These are phyloP conservation scores for Blumeriella jaapii DNA, from an alignment of 2,329 filamentous ascomycete genomes.

Conservation along the genomic window DNA sequence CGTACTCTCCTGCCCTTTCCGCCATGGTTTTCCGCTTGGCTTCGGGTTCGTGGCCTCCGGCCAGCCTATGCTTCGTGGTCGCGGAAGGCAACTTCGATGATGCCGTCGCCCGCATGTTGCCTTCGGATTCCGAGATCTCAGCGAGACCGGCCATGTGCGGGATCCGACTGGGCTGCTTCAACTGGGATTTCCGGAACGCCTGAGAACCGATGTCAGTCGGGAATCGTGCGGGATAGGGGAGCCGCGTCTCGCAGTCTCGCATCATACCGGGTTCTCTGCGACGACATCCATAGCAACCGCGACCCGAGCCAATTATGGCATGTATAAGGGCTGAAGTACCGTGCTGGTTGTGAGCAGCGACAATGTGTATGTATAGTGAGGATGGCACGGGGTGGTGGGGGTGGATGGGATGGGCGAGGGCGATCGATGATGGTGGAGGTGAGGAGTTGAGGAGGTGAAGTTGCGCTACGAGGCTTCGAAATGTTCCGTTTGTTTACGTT, in stretches of 20 bases:
- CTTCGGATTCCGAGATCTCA: conserved; percentile 49
- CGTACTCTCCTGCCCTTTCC: conserved; percentile 41
- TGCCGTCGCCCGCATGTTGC: conserved; percentile 40
- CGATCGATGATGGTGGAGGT: no score
- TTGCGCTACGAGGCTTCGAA: no score
- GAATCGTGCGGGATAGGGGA: neutral
- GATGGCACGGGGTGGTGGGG: neutral
- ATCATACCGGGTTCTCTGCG: conserved; percentile 22
- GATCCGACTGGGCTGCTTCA: conserved; percentile 20
- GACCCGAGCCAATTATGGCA: conserved; percentile 18
- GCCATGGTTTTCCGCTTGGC: conserved; percentile 48
- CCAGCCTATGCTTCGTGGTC: conserved; percentile 38
- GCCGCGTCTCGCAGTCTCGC: no score
- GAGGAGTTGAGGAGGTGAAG: no score
- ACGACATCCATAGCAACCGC: conserved; percentile 21
- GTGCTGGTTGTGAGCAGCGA: no score
- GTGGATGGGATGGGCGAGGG: neutral
- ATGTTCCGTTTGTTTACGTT: no score
- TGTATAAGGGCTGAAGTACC: conserved; percentile 9
- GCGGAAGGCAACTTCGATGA: conserved; percentile 32
- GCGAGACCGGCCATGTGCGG: conserved; percentile 31
- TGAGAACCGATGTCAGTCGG: conserved; percentile 17
- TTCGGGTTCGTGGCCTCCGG: conserved; percentile 41
- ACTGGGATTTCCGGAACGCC: no score
- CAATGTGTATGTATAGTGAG: neutral